Conservation (phyloP, 2,329 filamentous ascomycete species). For the Aspergillus eucalypticola region DNA sequence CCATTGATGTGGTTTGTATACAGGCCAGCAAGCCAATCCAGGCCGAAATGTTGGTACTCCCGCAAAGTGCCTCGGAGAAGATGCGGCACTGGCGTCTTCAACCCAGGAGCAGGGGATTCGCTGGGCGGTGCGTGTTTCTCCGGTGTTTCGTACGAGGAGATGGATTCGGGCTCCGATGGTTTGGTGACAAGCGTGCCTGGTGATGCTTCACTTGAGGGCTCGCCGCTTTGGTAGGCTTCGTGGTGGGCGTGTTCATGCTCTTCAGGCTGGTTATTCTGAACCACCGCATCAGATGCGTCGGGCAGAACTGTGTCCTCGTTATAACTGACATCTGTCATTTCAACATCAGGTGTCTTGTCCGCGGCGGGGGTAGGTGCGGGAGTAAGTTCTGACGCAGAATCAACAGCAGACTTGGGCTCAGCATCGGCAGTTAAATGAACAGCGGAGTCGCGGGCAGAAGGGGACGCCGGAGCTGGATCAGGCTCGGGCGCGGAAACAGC, state of each 20-base stretch:
- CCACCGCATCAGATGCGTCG: conserved; percentile 1
- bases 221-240: conserved; percentile 31
- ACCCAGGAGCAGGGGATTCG: conserved; percentile 43
- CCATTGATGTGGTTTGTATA: conserved; percentile 93
- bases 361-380: conserved; percentile 18
- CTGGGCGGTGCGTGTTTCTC: conserved; percentile 39
- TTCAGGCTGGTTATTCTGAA: conserved; percentile 10
- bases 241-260: conserved; percentile 22
- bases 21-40: conserved; percentile 93
- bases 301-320: background rate
- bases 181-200: conserved; percentile 47
- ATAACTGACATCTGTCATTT: conserved; percentile 7
- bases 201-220: conserved; percentile 44
- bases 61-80: conserved; percentile 84
- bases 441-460: background rate
- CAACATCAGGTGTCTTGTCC: background rate
- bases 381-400: background rate
- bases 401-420: background rate
- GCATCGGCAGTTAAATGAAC: background rate
- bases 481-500: conserved; percentile 23
- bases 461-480: background rate
- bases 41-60: conserved; percentile 94
- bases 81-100: conserved; percentile 74
- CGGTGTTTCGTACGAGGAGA: conserved; percentile 42
- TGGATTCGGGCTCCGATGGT: conserved; percentile 47